Conservation (phyloP, 1,284 basidiomycete species). For the Filobasidium uniguttulatum region DNA sequence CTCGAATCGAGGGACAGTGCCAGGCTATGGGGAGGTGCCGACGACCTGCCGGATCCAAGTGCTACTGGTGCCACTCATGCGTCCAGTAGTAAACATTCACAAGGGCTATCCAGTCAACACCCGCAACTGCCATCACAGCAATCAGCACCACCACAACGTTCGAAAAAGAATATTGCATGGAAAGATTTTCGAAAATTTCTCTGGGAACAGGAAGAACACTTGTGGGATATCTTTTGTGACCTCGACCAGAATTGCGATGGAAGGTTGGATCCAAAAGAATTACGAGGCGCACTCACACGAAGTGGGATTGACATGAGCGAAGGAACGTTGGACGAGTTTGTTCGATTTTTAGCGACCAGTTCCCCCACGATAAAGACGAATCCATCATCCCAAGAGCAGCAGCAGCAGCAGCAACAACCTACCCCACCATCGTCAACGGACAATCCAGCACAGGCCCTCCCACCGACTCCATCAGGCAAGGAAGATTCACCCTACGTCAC, state of each 20-base stretch:
- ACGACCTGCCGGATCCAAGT: slow-evolving; percentile 29
- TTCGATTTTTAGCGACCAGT: slow-evolving; percentile 51
- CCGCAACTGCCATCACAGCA: slow-evolving; percentile 8
- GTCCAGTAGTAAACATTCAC: slow-evolving; percentile 13
- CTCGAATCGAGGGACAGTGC: slow-evolving; percentile 29
- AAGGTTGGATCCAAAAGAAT: slow-evolving; percentile 56
- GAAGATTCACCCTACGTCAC: slow-evolving; percentile 40
- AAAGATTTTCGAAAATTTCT: slow-evolving; percentile 50
- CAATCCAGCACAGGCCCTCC: background rate
- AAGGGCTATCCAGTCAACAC: slow-evolving; percentile 22
- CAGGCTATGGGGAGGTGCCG: slow-evolving; percentile 40
- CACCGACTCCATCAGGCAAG: background rate
- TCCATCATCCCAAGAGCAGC: background rate
- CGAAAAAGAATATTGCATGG: slow-evolving; percentile 47
- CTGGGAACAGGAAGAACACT: slow-evolving; percentile 44
- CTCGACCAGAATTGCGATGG: slow-evolving; percentile 77
- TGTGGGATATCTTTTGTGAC: slow-evolving; percentile 80
- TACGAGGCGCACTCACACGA: slow-evolving; percentile 53
- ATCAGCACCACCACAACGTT: slow-evolving; percentile 9
- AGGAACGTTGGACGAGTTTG: slow-evolving; percentile 59
- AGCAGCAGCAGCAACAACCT: background rate
- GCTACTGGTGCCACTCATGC: no score
- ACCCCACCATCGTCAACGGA: background rate
- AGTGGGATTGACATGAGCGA: slow-evolving; percentile 59
- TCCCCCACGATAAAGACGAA: slow-evolving; percentile 47